These are phyloP conservation scores for Escallonia herrerae DNA, from an alignment of 129 eudicot genomes.

Conservation along the genomic window DNA sequence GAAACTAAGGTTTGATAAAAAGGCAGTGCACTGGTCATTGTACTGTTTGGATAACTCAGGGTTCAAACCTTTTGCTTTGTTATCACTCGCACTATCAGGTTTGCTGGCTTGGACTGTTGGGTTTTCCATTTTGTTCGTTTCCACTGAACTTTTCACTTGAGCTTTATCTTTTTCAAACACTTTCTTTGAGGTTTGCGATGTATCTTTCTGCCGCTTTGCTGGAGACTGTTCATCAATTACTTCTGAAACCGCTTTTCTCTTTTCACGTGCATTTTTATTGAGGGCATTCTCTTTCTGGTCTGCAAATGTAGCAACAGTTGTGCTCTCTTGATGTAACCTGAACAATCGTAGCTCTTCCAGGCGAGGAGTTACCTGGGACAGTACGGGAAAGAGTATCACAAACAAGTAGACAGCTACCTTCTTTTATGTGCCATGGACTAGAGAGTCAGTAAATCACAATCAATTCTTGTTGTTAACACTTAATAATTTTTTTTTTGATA, in stretches of 20 bases:
- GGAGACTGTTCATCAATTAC: slow-evolving; percentile 52
- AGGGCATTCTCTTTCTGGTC: slow-evolving; percentile 38
- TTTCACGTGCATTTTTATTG: slow-evolving; percentile 55
- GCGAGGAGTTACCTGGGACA: slow-evolving; percentile 74
- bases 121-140: slow-evolving; percentile 23
- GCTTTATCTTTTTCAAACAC: slow-evolving; percentile 16
- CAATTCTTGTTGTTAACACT: too few relatives aligned
- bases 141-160: slow-evolving; percentile 24
- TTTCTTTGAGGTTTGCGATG: slow-evolving; percentile 6
- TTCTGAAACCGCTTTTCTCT: slow-evolving; percentile 53
- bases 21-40: slow-evolving; percentile 84
- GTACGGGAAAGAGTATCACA: slow-evolving; percentile 2
- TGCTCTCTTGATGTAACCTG: slow-evolving; percentile 67
- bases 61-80: slow-evolving; percentile 24
- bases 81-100: slow-evolving; percentile 20
- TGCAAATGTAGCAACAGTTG: slow-evolving; percentile 29
- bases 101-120: slow-evolving; percentile 9
- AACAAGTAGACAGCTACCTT: not conserved
- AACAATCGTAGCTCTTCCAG: slow-evolving; percentile 82
- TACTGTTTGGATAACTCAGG: slow-evolving; percentile 37
- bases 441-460: not conserved
- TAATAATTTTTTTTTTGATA: too few relatives aligned
- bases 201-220: slow-evolving; percentile 68
- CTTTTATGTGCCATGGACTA: not conserved
- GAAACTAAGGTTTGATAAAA: slow-evolving; percentile 65